These are phyloP conservation scores for Lepidium didymum DNA, from an alignment of 345 rosid genomes.

Conservation along the genomic window DNA sequence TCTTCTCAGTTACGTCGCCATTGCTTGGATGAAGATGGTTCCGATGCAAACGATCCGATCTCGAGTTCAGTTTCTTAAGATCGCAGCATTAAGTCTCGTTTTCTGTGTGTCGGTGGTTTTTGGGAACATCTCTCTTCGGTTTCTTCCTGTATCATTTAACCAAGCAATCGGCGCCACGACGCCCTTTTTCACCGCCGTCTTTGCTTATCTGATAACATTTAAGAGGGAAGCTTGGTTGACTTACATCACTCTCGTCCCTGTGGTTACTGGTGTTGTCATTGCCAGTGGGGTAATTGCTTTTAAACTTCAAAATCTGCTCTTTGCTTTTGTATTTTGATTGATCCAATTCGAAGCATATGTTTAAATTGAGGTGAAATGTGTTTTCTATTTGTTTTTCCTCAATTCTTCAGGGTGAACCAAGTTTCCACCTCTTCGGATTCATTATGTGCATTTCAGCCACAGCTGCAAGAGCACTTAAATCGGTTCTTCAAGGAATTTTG, in stretches of 20 bases:
- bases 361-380: background rate
- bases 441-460: slow-evolving; percentile 64
- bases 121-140: slow-evolving; percentile 53
- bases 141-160: slow-evolving; percentile 65
- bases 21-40: slow-evolving; percentile 54
- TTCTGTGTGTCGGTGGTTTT: slow-evolving; percentile 67
- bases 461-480: slow-evolving; percentile 72
- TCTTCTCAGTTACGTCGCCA: slow-evolving; percentile 47
- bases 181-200: slow-evolving; percentile 64
- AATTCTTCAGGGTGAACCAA: slow-evolving; percentile 53
- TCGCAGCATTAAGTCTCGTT: slow-evolving; percentile 42
- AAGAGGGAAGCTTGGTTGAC: slow-evolving; percentile 63
- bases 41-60: slow-evolving; percentile 67
- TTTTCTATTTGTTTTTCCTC: background rate
- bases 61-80: slow-evolving; percentile 47
- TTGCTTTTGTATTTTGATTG: background rate
- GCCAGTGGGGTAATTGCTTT: slow-evolving; percentile 52
- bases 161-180: slow-evolving; percentile 71
- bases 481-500: slow-evolving; percentile 71
- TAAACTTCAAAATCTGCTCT: background rate
- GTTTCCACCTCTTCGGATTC: slow-evolving; percentile 65
- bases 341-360: background rate
- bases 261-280: slow-evolving; percentile 64
- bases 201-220: slow-evolving; percentile 47
- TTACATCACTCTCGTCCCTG: slow-evolving; percentile 52